Evolutionary conservation across 805 yeast genomes (phyloP), one percentile per base, ranked within the genome.

Genomic region (Citeromyces matritensis): DNA sequence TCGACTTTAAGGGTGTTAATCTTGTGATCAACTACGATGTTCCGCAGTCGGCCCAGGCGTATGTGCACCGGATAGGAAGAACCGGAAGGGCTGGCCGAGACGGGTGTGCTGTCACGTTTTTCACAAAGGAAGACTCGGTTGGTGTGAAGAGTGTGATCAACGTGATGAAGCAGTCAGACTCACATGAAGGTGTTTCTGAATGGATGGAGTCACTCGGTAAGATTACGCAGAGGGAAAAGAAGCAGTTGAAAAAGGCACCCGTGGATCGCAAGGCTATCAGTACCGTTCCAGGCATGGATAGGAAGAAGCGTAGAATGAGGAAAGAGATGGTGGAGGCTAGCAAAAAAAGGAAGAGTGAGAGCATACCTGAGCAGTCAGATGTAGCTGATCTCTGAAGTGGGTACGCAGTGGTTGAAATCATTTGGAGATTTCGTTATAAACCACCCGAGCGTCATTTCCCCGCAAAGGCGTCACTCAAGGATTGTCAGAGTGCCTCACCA

Each of bases 21-120:
- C 51, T 93, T 36, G 96, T 91, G 26, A 82, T 91, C 41, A 91
- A 91, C 55, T 91, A 91, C 52, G 99, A 91, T 55, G 94, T 91
- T 9, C 99, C 99, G 11, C 81, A 74, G 44, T 71, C 79, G 28
- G 84, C 96, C 1, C 96, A 88, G 53, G 78, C 95, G 0, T 91
- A 91, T 51, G 95, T 91, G 29, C 99, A 91, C 54, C 73, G 99
- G 58, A 83, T 91, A 45, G 99, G 99, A 54, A 79, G 99, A 64
- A 88, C 98, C 2, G 99, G 98, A 42, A 77, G 99, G 65, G 95
- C 84, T 33, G 95, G 94, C 1, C 72, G 79, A 37, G 45, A 57
- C 6, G 98, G 99, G 35, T 67, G 66, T 42, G 96, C 97, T 0
- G 71, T 91, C 12, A 91, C 98, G 0, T 76, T 86, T 41, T 91